A percentile compares a stretch with the other conserved stretches of the same genome.
Conservation (phyloP, 352 stramenopile species). For the Pythium insidiosum region DNA sequence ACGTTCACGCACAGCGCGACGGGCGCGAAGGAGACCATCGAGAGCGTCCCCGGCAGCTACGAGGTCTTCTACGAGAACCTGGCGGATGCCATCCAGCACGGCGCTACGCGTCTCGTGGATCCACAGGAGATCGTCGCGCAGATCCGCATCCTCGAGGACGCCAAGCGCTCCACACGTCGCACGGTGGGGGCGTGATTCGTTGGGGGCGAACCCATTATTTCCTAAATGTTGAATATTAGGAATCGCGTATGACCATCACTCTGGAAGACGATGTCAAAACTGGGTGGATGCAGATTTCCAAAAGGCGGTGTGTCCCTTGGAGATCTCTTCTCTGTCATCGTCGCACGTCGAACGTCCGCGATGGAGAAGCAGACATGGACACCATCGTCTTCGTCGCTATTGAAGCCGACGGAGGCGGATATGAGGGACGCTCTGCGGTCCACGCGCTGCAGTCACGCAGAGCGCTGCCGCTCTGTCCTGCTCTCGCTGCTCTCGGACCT, state of each 20-base stretch:
- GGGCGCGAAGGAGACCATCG: constrained; percentile 18
- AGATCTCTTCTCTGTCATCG: too few species aligned
- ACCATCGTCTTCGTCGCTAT: too few species aligned
- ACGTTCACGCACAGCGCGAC: constrained; percentile 23
- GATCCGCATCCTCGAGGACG: constrained; percentile 68
- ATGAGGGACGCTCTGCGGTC: background rate
- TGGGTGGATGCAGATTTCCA: too few species aligned
- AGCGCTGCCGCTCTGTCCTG: constrained; percentile 28
- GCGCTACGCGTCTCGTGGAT: constrained; percentile 38
- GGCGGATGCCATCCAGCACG: constrained; percentile 42
- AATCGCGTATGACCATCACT: background rate
- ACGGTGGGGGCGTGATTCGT: constrained; percentile 4
- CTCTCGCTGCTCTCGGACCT: constrained; percentile 39
- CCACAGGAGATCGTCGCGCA: constrained; percentile 40
- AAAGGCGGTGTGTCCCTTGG: too few species aligned
- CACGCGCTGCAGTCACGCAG: constrained; percentile 7
- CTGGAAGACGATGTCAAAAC: background rate
- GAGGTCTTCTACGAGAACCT: constrained; percentile 70
- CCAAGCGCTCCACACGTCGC: constrained; percentile 26
- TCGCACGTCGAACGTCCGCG: too few species aligned
- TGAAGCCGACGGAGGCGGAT: background rate
- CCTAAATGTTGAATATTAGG: too few species aligned
- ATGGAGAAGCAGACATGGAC: too few species aligned
- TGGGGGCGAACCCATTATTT: too few species aligned
- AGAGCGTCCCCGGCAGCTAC: constrained; percentile 42